Evolutionary conservation across 1,284 basidiomycete genomes (phyloP).

Genomic region (Trichosporon sp.): DNA sequence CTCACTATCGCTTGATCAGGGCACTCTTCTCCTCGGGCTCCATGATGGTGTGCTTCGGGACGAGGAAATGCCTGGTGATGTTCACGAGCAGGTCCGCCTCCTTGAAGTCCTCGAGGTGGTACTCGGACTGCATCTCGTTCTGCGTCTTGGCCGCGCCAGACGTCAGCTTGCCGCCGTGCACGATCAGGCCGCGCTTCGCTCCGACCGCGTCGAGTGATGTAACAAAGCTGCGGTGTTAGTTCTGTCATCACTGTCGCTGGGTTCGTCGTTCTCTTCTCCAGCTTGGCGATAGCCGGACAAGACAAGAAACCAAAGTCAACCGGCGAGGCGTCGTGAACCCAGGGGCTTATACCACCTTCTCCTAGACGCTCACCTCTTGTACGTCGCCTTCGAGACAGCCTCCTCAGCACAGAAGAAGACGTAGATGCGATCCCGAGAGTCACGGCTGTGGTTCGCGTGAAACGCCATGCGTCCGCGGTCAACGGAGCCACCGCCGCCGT

Average conservation of each 20-base stretch:
- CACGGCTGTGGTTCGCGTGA: slow-evolving; percentile 68
- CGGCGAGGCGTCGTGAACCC: too few relatives aligned
- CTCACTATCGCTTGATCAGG: slow-evolving; percentile 88
- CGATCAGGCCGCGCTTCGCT: slow-evolving; percentile 87
- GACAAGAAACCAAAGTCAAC: too few relatives aligned
- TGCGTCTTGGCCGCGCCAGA: slow-evolving; percentile 95
- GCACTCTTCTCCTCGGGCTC: slow-evolving; percentile 78
- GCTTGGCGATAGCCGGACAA: too few relatives aligned
- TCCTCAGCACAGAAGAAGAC: slow-evolving; percentile 90
- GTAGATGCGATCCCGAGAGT: slow-evolving; percentile 77
- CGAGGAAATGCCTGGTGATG: slow-evolving; percentile 92
- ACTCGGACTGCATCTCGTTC: slow-evolving; percentile 76
- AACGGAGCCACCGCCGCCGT: slow-evolving; percentile 39
- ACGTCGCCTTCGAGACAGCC: slow-evolving; percentile 89
- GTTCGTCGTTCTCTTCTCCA: too few relatives aligned
- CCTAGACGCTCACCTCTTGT: slow-evolving; percentile 71
- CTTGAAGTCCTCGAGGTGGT: slow-evolving; percentile 90
- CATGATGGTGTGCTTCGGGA: slow-evolving; percentile 89
- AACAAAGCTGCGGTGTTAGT: slow-evolving; percentile 62
- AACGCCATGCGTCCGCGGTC: slow-evolving; percentile 77
- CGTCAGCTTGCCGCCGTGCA: slow-evolving; percentile 95
- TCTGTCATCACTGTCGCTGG: too few relatives aligned
- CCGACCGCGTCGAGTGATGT: slow-evolving; percentile 81
- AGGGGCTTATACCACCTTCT: neutral
- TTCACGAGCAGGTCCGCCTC: slow-evolving; percentile 96